Evolutionary conservation across 768 basidiomycete genomes (phyloP), one percentile per base, ranked within the genome.

Genomic region (Kondoa subrosea): DNA sequence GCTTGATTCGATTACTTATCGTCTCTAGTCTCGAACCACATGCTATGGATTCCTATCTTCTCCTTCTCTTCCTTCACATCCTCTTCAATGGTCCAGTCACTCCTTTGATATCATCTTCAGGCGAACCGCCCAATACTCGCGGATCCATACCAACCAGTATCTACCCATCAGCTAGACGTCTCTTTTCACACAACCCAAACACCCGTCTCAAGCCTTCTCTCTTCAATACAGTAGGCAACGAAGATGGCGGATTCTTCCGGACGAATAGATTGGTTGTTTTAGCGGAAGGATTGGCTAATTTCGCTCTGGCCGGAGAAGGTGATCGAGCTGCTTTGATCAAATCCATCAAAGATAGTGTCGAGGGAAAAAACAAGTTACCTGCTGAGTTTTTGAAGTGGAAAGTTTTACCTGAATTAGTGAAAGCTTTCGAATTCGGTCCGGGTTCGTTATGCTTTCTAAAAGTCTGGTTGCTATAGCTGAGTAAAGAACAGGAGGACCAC

Each of bases 61-160:
- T 97, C 8, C 91, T 91, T 21, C 80, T 97, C 8, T 82, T 97
- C 64, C 80, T 93, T 29, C 87, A 91, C 77, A 78, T 83, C 14
- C 81, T 91, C 17, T 97, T 96, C 81, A 97, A 96, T 76, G 88
- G 89, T 1, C 79, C 81, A 0, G 82, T 84, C n/a, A 86, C 73
- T 16, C 68, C 71, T 2, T 73, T 63, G 68, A 56, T 66, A 26
- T 32, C 87, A 12, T 80, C 82, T 3, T 87, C 87, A 4, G 80
- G 85, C 1, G 87, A 1, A 79, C 82, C 83, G 58, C 86, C 89
- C 87, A 14, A 86, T 0, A 83, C 86, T 1, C 83, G 87, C 2
- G 91, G 89, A 1, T 74, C 82, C 3, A 87, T 97, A 40, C 93
- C 95, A 0, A 73, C 77, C 1, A 73, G 83, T 0, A 75, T 96